These are phyloP conservation scores for Rhodotorula graminis DNA, from an alignment of 768 basidiomycete species.

Conservation along the genomic window DNA sequence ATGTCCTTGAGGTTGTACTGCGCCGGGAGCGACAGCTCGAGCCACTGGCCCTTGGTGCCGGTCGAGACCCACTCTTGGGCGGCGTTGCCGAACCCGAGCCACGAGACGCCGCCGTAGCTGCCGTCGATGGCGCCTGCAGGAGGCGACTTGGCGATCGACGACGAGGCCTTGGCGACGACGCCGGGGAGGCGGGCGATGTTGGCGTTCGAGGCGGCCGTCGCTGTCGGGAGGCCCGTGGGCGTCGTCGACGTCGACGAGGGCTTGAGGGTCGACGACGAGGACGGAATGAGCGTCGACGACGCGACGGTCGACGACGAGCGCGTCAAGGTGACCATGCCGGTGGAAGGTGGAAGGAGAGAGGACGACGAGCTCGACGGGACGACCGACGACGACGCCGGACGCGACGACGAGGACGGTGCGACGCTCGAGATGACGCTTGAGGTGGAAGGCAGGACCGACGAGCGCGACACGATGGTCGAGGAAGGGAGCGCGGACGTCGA, in stretches of 20 bases:
- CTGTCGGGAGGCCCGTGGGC: conserved; percentile 1
- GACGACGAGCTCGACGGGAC: not conserved
- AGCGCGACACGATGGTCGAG: no score
- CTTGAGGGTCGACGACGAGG: not conserved
- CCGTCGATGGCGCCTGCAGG: conserved; percentile 20
- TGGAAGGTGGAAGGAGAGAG: not conserved
- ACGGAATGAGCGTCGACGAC: not conserved
- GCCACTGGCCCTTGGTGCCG: conserved; percentile 11
- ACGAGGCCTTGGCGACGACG: not conserved
- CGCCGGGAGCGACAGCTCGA: conserved; percentile 13
- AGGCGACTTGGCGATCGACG: conserved; percentile 1
- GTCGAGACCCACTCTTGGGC: conserved; percentile 20
- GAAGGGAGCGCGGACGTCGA: not conserved
- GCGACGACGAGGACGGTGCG: no score
- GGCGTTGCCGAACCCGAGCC: conserved; percentile 18
- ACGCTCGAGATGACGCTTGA: no score
- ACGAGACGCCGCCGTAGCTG: conserved; percentile 14
- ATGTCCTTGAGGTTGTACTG: conserved; percentile 28
- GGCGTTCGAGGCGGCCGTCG: not conserved
- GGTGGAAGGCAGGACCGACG: no score
- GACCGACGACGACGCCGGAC: not conserved
- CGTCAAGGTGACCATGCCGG: not conserved
- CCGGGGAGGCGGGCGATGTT: conserved; percentile 19
- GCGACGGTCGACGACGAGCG: not conserved
- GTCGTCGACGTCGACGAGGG: not conserved